These are phyloP conservation scores for Fistulifera pelliculosa DNA, from an alignment of 108 stramenopile species.

Conservation along the genomic window DNA sequence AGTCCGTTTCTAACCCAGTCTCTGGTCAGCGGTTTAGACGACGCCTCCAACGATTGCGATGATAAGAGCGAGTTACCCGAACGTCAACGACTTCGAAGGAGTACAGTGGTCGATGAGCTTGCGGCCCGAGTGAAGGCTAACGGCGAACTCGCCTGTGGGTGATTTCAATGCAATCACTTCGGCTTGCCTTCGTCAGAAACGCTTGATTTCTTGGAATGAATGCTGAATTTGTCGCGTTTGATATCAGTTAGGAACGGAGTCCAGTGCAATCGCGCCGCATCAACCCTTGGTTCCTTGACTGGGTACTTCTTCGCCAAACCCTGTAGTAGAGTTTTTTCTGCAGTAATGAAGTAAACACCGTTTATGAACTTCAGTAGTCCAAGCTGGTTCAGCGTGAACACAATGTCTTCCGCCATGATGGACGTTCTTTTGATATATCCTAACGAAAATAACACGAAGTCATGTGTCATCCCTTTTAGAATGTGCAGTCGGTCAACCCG, in stretches of 20 bases:
- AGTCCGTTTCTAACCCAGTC: conserved; percentile 1
- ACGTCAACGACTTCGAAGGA: conserved; percentile 41
- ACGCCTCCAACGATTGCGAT: not conserved
- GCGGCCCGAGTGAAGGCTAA: conserved; percentile 12
- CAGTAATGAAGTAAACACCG: conserved; percentile 86
- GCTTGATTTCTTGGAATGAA: conserved; percentile 88
- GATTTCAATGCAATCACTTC: too few species aligned
- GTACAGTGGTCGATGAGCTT: conserved; percentile 63
- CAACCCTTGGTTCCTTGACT: conserved; percentile 86
- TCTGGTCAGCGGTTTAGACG: not conserved
- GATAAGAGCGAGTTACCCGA: conserved; percentile 4
- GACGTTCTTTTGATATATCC: conserved; percentile 91
- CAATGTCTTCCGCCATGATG: conserved; percentile 97
- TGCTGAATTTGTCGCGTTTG: conserved; percentile 96
- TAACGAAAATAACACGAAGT: conserved; percentile 28
- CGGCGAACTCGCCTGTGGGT: too few species aligned
- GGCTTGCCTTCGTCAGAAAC: conserved; percentile 1
- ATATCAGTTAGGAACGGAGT: conserved; percentile 91
- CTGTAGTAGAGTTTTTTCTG: conserved; percentile 59
- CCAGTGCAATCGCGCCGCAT: conserved; percentile 92
- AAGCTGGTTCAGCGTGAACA: conserved; percentile 85
- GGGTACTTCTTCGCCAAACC: conserved; percentile 88
- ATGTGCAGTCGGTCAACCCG: conserved; percentile 22
- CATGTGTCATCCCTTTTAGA: not conserved
- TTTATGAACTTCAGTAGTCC: conserved; percentile 88